Evolutionary conservation across 2,329 filamentous ascomycete genomes (phyloP), one percentile per base, ranked within the genome.

Genomic region (Apiospora arundinis): DNA sequence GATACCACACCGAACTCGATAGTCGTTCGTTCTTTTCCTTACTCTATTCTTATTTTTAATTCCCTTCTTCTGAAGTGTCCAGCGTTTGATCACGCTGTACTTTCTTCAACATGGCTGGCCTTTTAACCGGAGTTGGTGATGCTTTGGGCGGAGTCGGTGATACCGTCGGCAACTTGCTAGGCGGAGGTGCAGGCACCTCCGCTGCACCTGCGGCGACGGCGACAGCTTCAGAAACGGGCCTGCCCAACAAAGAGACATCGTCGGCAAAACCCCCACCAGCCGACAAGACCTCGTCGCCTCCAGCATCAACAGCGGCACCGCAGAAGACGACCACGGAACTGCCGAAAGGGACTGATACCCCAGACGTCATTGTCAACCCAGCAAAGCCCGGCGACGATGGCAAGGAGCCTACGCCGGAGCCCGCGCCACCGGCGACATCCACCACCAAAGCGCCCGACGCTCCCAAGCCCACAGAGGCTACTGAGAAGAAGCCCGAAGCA

Each of bases 31-130:
- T 56, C 28, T 49, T 70, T 70, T 37, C 37, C 42, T 68, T 68
- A 9, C 42, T 25, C 48, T 45, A 45, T 45, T 45, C 37, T 42
- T 45, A 69, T n/a, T 46, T 14, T 37, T 52, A 56, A 40, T 68
- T 56, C 66, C 45, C 48, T 69, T 52, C 44, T 63, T 46, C 32
- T 49, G 56, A 32, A 40, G 69, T 60, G 69, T 70, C 52, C 67
- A 70, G 69, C 67, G 71, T 72, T 72, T 67, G 70, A 68, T 49
- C 63, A 69, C 69, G 70, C 48, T 46, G 52, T 42, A 37, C 48
- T 46, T 67, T 46, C 67, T 65, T 69, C 69, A 71, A 32, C 32
- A 72, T 72, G 71, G 60, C 71, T 69, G 71, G 71, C 67, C 71
- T 72, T 67, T 72, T 72, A 40, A 48, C 32, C 11, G 70, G 71